Conservation (phyloP, 495 filamentous ascomycete species). For the Xylaria telfairii region DNA sequence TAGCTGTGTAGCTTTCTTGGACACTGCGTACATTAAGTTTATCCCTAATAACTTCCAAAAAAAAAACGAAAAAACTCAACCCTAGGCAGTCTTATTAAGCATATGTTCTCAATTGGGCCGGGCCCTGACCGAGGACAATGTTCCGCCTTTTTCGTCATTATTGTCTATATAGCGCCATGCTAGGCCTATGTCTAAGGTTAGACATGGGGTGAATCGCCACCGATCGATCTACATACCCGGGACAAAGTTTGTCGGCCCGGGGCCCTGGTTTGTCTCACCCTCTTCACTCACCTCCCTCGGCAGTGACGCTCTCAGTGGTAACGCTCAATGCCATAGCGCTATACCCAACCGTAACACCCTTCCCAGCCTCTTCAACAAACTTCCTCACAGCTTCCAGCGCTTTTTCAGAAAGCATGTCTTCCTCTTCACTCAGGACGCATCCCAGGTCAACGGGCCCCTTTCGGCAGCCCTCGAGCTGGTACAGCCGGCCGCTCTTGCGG, state of each 20-base stretch:
- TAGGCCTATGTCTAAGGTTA: not conserved
- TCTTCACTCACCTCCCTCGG: not conserved
- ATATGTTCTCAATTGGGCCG: slow-evolving; percentile 15
- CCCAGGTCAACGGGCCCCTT: slow-evolving; percentile 76
- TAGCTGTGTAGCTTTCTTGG: too few relatives aligned
- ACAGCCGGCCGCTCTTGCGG: slow-evolving; percentile 63
- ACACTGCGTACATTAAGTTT: too few relatives aligned
- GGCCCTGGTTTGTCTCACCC: slow-evolving; percentile 7
- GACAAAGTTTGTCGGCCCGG: not conserved
- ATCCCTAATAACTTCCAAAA: too few relatives aligned
- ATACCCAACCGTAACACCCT: slow-evolving; percentile 8
- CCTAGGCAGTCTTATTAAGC: too few relatives aligned
- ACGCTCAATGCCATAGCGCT: slow-evolving; percentile 21
- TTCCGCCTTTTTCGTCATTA: not conserved
- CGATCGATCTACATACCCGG: slow-evolving; percentile 2
- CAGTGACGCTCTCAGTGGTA: slow-evolving; percentile 11
- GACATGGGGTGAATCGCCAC: not conserved
- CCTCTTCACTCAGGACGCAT: slow-evolving; percentile 54
- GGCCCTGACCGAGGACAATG: slow-evolving; percentile 2
- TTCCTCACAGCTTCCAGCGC: slow-evolving; percentile 51
- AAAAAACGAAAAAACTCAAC: too few relatives aligned
- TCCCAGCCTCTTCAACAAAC: slow-evolving; percentile 13
- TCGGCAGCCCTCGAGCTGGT: slow-evolving; percentile 76
- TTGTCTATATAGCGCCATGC: not conserved
- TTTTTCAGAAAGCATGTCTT: slow-evolving; percentile 71